phyloP scores from a whole-genome alignment of 371 early-diverging fungal species.

The Encephalitozoon cuniculi region DNA sequence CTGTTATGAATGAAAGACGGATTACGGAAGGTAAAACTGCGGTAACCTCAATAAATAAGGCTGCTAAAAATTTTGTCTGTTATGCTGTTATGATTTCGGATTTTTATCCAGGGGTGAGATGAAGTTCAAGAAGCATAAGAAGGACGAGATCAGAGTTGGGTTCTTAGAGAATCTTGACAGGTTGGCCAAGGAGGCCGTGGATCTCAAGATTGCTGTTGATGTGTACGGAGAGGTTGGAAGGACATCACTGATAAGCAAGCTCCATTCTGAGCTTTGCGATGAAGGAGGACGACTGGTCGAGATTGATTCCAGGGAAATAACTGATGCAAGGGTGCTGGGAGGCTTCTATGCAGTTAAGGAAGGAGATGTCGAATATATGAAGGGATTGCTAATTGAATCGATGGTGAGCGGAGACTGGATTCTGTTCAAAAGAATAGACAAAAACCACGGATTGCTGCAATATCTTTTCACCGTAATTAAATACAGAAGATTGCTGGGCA shows the following conservation, averaged over 20 bases:
- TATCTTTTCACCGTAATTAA: constrained; percentile 32
- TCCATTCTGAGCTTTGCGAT: background rate
- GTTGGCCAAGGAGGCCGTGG: background rate
- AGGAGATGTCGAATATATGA: constrained; percentile 74
- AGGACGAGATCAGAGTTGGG: background rate
- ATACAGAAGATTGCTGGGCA: constrained; percentile 12
- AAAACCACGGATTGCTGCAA: constrained; percentile 55
- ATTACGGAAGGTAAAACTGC: background rate
- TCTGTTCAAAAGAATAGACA: constrained; percentile 89
- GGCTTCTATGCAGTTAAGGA: constrained; percentile 62
- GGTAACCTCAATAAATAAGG: background rate
- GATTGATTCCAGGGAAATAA: constrained; percentile 45
- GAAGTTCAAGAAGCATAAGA: background rate
- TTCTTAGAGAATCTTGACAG: background rate
- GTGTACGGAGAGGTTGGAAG: constrained; percentile 40
- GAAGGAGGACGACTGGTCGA: constrained; percentile 2
- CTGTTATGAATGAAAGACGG: background rate
- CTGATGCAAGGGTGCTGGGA: constrained; percentile 30
- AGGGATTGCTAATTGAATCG: constrained; percentile 80
- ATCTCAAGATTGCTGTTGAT: constrained; percentile 7
- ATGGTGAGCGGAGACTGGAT: constrained; percentile 83
- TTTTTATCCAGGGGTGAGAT: constrained; percentile 1
- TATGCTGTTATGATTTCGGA: background rate
- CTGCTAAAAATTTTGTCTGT: background rate
- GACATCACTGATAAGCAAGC: background rate